Evolutionary conservation across 1,139 yeast species (phyloP), one percentile per base, ranked within the genome.

Genomic region (Citeromyces hawaiiensis): DNA sequence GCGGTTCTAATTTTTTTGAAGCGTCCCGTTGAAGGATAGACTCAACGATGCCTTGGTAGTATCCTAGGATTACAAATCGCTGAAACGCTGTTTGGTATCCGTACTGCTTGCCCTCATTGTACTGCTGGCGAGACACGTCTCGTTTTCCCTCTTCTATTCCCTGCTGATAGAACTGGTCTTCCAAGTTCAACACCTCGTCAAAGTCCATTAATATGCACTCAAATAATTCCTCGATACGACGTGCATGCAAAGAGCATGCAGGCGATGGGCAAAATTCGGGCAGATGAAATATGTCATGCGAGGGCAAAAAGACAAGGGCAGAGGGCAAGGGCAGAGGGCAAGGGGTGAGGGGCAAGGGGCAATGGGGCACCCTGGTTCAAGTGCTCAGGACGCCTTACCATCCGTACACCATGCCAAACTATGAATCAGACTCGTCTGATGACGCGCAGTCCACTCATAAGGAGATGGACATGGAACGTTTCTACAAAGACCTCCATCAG

Each of bases 31-130:
- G 27, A n/a, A 18, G 15, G 8, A 35, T 35, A 11, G 9, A 15
- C 17, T 23, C 23, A 15, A 27, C 29, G 17, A 68, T 50, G 2
- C 66, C 69, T 36, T 56, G 55, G 2, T 70, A 59, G 43, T 68
- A 71, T 1, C 79, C 79, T 1, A 73, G 55, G 1, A 71, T 52
- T 21, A 72, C 45, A 46, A 68, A 70, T 41, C 76, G 51, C 50
- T 73, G 80, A 47, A 70, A 72, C 2, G 78, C 79, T 0, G 79
- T 72, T 48, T 73, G 80, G 41, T 68, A 66, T 0, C 80, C 80
- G 43, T 63, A 66, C 45, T 69, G 70, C 49, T 70, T 71, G 0
- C 79, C 79, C 47, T 72, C 79, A 3, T 55, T 45, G 35, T 51
- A 57, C 44, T 70, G 72, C 36, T 64, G 61, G 37, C 48, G 50